Conservation (phyloP, 2,329 filamentous ascomycete species). For the Fusarium marasasianum region DNA sequence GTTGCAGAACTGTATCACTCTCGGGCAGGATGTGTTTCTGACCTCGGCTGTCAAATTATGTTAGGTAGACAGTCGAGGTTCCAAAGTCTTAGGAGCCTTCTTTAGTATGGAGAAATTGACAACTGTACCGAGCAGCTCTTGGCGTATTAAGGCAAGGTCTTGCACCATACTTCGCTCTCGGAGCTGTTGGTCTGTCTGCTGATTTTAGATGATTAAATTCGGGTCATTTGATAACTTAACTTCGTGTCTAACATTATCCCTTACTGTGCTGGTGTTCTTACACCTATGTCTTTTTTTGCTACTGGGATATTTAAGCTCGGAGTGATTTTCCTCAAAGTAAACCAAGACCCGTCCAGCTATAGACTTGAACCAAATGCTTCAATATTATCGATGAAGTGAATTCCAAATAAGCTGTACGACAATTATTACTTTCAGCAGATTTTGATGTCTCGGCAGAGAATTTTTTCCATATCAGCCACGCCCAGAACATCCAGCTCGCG, state of each 20-base stretch:
- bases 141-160: not conserved
- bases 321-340: not conserved
- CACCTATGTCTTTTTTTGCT: fast-evolving
- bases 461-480: not conserved
- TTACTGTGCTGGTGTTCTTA: fast-evolving
- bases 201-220: not conserved
- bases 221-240: fast-evolving
- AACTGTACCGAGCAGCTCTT: not conserved
- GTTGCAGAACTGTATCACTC: not conserved
- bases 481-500: no score
- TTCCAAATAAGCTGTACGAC: not conserved
- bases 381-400: not conserved
- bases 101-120: not conserved
- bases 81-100: not conserved
- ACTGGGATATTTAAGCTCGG: not conserved
- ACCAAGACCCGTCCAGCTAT: not conserved
- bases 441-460: not conserved
- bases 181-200: fast-evolving
- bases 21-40: not conserved
- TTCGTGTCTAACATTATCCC: no score
- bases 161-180: not conserved
- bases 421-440: not conserved
- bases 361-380: not conserved
- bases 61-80: not conserved
- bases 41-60: not conserved